Base-by-base conservation (phyloP, 371 early-diverging fungal species). In the Rhizopus arrhizus region DNA sequence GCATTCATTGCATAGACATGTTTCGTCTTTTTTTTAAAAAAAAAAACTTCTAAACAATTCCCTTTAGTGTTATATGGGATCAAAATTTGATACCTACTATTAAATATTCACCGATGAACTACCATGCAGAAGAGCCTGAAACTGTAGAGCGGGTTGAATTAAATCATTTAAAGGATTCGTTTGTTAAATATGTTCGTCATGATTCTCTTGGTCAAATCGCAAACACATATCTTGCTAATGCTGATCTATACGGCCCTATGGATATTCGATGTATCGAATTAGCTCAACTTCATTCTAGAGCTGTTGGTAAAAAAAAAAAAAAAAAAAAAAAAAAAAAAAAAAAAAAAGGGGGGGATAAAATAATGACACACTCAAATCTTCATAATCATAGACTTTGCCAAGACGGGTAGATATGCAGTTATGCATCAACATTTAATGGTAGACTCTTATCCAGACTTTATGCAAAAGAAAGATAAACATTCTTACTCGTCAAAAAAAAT, bases 131-230 rank as follows among this genome's bases (percentile, higher is more conserved):
- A n/a, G 65, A 66, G 0, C 62, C 81, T 1, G 33, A 60, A 0
- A 3, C 73, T 74, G 6, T 70, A 75, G 6, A 56, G 80, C 1
- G 86, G 89, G 2, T 68, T 66, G 2, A 80, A 85, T 0, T 56
- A 33, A 0, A 83, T 90, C 40, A 80, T 91, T 53, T 58, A 77
- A 5, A 81, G 81, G 42, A 92, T 92, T 36, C 36, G 54, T 91
- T 89, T 75, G 85, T 89, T 15, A 81, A 86, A 50, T 91, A 88
- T 62, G 85, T 92, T 5, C 72, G 72, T 41, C 79, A 86, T 32
- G 84, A 93, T 63, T 86, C 89, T 42, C 73, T 95, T 0, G 95
- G 94, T 6, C 62, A 64, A n/a, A 95, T 95, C 38, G 90, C 90
- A 11, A 85, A 87, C 64, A 85, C 93, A 2, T 89, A 91, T 65